phyloP scores from a whole-genome alignment of 2,329 filamentous ascomycete genomes.

The Trematosphaeria pertusa region DNA sequence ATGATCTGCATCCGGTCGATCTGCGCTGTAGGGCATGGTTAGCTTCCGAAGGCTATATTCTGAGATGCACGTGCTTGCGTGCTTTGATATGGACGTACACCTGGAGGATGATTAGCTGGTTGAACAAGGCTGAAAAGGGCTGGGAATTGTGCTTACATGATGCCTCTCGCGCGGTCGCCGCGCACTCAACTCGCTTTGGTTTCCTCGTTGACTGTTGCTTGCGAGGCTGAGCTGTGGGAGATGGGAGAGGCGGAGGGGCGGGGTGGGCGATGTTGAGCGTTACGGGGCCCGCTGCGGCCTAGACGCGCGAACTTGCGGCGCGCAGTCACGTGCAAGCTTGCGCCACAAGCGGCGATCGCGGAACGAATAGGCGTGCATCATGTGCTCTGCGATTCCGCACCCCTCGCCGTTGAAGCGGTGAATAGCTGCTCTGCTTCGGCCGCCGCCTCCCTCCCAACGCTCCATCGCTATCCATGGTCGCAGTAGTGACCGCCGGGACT shows the following conservation, averaged over 20 bases:
- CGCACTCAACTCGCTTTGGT: neutral
- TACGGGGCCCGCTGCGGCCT: no score
- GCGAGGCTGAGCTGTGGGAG: neutral
- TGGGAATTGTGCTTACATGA: neutral
- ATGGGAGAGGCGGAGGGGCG: neutral
- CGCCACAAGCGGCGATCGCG: neutral
- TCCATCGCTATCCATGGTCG: conserved; percentile 13
- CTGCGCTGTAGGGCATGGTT: conserved; percentile 54
- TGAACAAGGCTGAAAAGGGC: no score
- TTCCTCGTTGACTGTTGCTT: neutral
- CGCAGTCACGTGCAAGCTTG: conserved; percentile 23
- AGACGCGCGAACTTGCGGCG: neutral
- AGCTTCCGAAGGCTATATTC: no score
- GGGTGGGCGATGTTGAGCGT: conserved; percentile 9
- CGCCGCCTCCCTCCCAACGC: neutral
- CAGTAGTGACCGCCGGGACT: neutral
- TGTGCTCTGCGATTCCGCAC: neutral
- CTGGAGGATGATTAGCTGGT: no score
- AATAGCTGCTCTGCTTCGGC: neutral
- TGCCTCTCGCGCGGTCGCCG: neutral
- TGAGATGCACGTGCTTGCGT: no score
- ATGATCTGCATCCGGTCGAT: conserved; percentile 89
- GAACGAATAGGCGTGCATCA: neutral
- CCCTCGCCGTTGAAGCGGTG: neutral
- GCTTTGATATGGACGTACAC: no score